Percentiles rank a stretch among this genome's conserved stretches.
Conservation (phyloP, 164 flowering plant genomes). For the Magnolia changhungtana region DNA sequence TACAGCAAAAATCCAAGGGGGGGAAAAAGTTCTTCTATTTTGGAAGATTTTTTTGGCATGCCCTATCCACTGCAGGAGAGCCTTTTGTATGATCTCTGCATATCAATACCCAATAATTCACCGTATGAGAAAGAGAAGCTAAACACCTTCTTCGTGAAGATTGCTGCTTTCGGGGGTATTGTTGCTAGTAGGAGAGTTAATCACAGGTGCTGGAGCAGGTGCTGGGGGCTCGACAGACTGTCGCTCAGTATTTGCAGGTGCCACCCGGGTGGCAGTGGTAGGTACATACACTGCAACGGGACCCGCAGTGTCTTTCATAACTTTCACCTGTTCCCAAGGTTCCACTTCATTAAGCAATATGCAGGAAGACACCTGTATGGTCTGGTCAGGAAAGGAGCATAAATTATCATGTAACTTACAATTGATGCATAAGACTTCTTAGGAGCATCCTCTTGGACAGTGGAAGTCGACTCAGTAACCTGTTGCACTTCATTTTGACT, state of each 20-base stretch:
- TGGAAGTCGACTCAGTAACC: constrained; percentile 24
- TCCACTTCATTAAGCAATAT: background rate
- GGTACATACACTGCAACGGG: constrained; percentile 40
- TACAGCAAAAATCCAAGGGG: background rate
- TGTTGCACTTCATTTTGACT: constrained; percentile 26
- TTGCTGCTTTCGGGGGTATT: constrained; percentile 26
- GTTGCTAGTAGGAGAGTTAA: constrained; percentile 21
- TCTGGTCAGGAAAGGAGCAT: background rate
- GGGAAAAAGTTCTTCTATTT: background rate
- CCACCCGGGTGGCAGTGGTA: constrained; percentile 26
- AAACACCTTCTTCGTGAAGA: constrained; percentile 55
- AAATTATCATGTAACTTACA: constrained; percentile 30
- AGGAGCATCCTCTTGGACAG: constrained; percentile 46
- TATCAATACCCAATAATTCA: background rate
- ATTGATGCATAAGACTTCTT: constrained; percentile 79
- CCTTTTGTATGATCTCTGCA: background rate
- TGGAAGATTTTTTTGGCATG: background rate
- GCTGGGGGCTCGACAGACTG: constrained; percentile 21
- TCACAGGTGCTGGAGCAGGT: constrained; percentile 34
- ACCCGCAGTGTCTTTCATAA: constrained; percentile 30
- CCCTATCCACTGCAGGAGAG: background rate
- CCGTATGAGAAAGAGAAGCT: background rate
- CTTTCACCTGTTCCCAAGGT: constrained; percentile 34
- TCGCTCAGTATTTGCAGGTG: constrained; percentile 35
- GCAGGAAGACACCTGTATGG: constrained; percentile 3